Evolutionary conservation across 257 asterid species (phyloP).

Genomic region (Plantago major): DNA sequence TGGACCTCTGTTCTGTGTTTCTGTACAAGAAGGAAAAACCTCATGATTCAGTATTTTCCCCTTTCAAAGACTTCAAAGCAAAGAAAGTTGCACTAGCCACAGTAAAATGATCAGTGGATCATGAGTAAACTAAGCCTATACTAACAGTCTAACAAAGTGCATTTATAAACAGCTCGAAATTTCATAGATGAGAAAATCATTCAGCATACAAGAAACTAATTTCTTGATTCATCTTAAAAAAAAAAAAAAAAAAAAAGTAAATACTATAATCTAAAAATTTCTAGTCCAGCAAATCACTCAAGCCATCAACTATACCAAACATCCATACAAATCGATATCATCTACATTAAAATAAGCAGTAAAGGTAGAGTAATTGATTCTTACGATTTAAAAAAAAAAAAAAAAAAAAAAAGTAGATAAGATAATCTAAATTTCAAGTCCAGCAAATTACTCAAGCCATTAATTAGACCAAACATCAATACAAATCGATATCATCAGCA

Average conservation of each 20-base stretch:
- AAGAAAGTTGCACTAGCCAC: neutral
- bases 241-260: no score
- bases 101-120: no score
- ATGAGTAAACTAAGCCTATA: no score
- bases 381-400: conserved; percentile 32
- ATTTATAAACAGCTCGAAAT: no score
- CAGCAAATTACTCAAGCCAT: neutral
- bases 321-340: neutral
- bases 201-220: no score
- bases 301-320: conserved; percentile 1
- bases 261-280: no score
- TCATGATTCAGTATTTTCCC: neutral
- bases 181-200: no score
- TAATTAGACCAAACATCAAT: conserved; percentile 1
- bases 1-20: conserved; percentile 67
- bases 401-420: no score
- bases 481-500: neutral
- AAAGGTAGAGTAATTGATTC: conserved; percentile 22
- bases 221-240: no score
- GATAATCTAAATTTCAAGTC: no score
- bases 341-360: neutral
- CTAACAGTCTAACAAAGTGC: no score
- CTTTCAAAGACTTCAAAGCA: neutral
- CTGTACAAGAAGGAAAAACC: conserved; percentile 36
- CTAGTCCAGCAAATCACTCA: no score